These are phyloP conservation scores for Cyberlindnera maclurae DNA, from an alignment of 805 yeast species.

Conservation along the genomic window DNA sequence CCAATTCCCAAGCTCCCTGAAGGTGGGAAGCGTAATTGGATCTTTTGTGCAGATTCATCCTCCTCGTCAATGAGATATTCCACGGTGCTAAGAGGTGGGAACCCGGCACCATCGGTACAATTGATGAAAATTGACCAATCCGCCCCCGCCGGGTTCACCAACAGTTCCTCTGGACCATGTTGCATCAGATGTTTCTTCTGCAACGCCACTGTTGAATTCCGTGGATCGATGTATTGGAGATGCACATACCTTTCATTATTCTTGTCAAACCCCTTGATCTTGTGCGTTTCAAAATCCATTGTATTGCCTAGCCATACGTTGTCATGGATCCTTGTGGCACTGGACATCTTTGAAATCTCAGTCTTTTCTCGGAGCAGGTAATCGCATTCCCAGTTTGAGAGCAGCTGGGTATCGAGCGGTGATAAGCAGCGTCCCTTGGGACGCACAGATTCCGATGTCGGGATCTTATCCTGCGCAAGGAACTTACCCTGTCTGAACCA, in stretches of 20 bases:
- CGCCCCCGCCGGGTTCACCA: conserved; percentile 45
- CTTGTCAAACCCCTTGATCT: conserved; percentile 10
- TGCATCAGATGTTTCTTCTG: conserved; percentile 25
- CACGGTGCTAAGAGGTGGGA: conserved; percentile 41
- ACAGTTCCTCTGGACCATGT: conserved; percentile 15
- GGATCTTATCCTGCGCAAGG: conserved; percentile 23
- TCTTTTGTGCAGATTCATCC: conserved; percentile 10
- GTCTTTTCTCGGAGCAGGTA: conserved; percentile 65
- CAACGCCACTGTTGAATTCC: conserved; percentile 42
- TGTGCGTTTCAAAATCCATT: conserved; percentile 51
- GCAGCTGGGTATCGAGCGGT: conserved; percentile 33
- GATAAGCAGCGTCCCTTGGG: conserved; percentile 23
- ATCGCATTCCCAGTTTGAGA: conserved; percentile 62
- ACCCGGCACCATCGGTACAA: conserved; percentile 52
- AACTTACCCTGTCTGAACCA: conserved; percentile 11
- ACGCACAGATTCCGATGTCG: conserved; percentile 10
- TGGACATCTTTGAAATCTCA: conserved; percentile 80
- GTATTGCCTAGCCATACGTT: conserved; percentile 80
- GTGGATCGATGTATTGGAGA: conserved; percentile 38
- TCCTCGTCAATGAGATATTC: conserved; percentile 17
- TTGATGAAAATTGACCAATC: conserved; percentile 49
- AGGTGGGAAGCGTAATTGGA: conserved; percentile 63
- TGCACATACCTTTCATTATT: conserved; percentile 5
- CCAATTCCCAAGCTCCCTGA: conserved; percentile 80
- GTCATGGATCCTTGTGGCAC: conserved; percentile 52